Conservation (phyloP, 139 green algal genomes). For the Mychonastes homosphaera region DNA sequence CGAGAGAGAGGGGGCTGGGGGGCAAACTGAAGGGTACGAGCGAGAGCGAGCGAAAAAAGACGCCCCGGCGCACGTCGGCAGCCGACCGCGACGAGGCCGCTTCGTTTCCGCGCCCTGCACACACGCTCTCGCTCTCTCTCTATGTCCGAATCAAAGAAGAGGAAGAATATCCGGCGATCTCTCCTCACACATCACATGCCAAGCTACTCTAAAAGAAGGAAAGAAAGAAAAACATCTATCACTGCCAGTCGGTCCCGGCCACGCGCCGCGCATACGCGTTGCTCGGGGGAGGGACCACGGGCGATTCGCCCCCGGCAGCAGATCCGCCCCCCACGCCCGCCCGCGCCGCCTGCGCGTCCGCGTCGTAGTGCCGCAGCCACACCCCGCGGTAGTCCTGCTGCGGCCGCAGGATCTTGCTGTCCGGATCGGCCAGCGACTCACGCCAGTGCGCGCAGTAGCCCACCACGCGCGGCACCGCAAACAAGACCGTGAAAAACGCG, state of each 20-base stretch:
- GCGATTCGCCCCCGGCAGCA: constrained; percentile 3
- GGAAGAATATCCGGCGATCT: no score
- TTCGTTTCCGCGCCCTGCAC: no score
- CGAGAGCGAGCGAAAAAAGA: no score
- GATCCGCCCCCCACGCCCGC: constrained; percentile 7
- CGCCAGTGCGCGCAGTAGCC: constrained; percentile 97
- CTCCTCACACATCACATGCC: no score
- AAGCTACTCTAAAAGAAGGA: no score
- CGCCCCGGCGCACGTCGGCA: no score
- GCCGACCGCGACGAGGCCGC: no score
- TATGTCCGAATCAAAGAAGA: no score
- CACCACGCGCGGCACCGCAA: constrained; percentile 82
- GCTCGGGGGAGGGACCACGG: constrained; percentile 46
- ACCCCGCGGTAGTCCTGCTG: constrained; percentile 95
- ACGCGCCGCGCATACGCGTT: constrained; percentile 81
- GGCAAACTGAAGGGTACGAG: no score
- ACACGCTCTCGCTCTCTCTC: no score
- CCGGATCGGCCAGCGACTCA: constrained; percentile 86
- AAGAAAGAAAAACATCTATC: no score
- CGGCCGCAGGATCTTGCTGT: constrained; percentile 92
- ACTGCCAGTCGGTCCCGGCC: constrained; percentile 64
- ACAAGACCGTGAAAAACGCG: constrained; percentile 98
- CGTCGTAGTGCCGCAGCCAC: constrained; percentile 75
- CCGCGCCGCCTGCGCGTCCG: constrained; percentile 5
- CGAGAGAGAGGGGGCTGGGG: no score